These are phyloP conservation scores for Mallotus repandus DNA, from an alignment of 441 rosid genomes.

Conservation along the genomic window DNA sequence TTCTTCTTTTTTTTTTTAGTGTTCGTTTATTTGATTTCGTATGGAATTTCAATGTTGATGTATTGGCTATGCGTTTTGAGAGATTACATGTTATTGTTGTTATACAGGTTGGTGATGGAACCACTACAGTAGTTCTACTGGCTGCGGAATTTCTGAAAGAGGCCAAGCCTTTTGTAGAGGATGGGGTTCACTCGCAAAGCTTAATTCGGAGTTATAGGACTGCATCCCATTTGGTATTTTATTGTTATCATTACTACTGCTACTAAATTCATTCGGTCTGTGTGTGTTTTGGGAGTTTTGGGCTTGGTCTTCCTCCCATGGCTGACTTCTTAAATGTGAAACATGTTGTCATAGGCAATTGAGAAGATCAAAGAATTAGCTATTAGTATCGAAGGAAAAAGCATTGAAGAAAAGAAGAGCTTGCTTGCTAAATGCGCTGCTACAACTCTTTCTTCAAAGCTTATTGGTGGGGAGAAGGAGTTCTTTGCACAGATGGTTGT, in stretches of 20 bases:
- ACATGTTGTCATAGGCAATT: constrained; percentile 54
- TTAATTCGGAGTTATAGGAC: constrained; percentile 84
- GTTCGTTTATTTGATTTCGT: not conserved
- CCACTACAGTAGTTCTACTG: constrained; percentile 95
- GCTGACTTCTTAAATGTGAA: not conserved
- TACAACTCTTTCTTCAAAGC: constrained; percentile 93
- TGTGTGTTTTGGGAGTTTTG: not conserved
- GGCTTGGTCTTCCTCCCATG: not conserved
- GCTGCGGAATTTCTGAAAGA: constrained; percentile 94
- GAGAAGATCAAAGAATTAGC: constrained; percentile 82
- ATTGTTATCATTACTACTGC: not conserved
- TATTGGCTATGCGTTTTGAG: not conserved
- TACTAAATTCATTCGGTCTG: not conserved
- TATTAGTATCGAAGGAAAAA: constrained; percentile 90
- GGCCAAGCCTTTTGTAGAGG: constrained; percentile 96
- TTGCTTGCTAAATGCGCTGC: constrained; percentile 93
- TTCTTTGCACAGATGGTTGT: constrained; percentile 95
- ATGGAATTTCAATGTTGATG: not conserved
- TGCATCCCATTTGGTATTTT: constrained; percentile 65
- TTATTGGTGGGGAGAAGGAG: constrained; percentile 95
- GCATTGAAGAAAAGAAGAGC: constrained; percentile 86
- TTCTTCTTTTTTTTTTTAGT: too few species aligned
- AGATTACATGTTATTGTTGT: constrained; percentile 3
- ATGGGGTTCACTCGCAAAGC: constrained; percentile 95
- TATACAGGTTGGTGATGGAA: constrained; percentile 92